Evolutionary conservation across 345 rosid genomes (phyloP), one percentile per base, ranked within the genome.

Genomic region (Citrus medica): DNA sequence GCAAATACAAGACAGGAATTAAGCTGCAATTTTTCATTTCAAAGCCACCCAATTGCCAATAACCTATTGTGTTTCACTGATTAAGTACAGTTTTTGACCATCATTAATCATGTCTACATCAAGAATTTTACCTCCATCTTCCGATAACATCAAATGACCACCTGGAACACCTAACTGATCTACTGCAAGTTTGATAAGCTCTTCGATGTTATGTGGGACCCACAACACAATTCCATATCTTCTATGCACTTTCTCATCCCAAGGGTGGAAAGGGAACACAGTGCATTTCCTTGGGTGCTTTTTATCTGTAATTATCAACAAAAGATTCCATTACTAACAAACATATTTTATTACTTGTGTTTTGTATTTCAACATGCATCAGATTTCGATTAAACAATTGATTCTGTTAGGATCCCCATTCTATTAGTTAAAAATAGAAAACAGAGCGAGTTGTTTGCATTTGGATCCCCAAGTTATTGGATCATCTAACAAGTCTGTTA

Each of bases 221-320:
- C 99, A 92, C 72, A 95, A 69, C 75, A 93, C 86, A 60, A 90
- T 77, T 79, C 98, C 99, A 7, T 73, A 81, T 81, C 83, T 87
- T 84, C 87, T 91, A 28, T 66, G 69, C 21, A 87, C 91, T 78
- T 79, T 80, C 0, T 77, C 73, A 67, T 84, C 91, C 84, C 79
- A 79, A 4, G 97, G 98, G 79, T 88, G 92, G 84, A 84, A 91
- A 2, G 97, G 93, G 60, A 87, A 93, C 19, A 95, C 83, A 1
- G 94, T 93, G 82, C 99, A 95, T 81, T 90, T 93, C 69, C 82
- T 88, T 27, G 74, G 79, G 60, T 79, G 84, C 4, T 16, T 71
- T 83, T 83, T 84, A 63, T 86, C 90, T 87, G 91, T 61, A 83
- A 74, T 78, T 75, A 67, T 25, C 24, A 69, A 72, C 40, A 68